Base-by-base conservation (phyloP, 179 eudicot genomes). In the Camellia oleifera region DNA sequence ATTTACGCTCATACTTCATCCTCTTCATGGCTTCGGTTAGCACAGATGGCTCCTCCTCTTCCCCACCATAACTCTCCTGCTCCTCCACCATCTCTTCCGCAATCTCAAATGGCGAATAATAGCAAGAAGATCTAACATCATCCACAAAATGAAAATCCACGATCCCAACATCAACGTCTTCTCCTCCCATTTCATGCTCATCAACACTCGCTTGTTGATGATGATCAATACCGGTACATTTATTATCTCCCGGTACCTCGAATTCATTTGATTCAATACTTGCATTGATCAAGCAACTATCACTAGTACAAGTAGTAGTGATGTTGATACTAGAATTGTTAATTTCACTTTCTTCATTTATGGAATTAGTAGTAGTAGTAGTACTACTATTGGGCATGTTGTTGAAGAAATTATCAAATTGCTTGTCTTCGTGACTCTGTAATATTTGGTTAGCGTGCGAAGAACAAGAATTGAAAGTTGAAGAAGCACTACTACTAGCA, bases 11-110 rank as follows among this genome's bases (percentile, higher is more conserved):
- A 48, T 70, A 85, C 40, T 76, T 85, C 82, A 75, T 82, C 76
- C 81, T 76, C 68, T 82, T 82, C 87, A 85, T 82, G 0, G 85
- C 83, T 46, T 84, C 87, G 7, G 70, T 79, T 11, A 84, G 78
- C 84, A 81, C 63, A 7, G 74, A 46, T 4, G 80, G 79, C 8
- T 82, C 80, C 14, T 81, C 79, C 3, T 69, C 40, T 32, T 32
- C 40, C 40, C 40, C 82, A 12, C 18, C 80, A 54, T 70, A 75
- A 71, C 40, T 69, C 64, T 82, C 78, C 79, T 79, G 57, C 23
- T 84, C 64, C 69, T 63, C 74, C 68, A 70, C 72, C 54, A 85
- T 67, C 81, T 85, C 85, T 20, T 82, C 81, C 53, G 85, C 85
- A 6, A 85, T 76, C 50, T 82, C 85, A 54, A 85, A 85, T 46